A percentile compares a stretch with the other conserved stretches of the same genome.
phyloP scores from a whole-genome alignment of 2,329 filamentous ascomycete genomes.

The Lecanicillium sp. region DNA sequence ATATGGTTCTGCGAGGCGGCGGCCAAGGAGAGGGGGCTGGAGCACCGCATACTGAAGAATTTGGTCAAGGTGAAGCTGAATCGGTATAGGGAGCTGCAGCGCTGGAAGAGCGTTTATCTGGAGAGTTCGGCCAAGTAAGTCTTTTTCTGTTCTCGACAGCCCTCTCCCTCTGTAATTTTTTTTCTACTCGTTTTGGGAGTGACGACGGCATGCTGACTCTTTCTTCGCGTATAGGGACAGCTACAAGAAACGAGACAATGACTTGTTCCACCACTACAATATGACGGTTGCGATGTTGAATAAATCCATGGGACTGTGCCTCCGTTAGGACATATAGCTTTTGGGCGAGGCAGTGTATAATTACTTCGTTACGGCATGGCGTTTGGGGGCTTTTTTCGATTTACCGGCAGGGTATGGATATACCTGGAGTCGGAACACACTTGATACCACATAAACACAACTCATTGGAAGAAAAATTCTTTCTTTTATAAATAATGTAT shows the following conservation, averaged over 20 bases:
- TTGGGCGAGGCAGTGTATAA: neutral
- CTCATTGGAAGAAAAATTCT: too few species aligned
- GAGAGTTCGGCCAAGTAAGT: slow-evolving; percentile 19
- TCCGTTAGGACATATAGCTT: slow-evolving; percentile 33
- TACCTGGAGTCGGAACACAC: too few species aligned
- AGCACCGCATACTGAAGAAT: slow-evolving; percentile 67
- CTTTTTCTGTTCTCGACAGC: neutral
- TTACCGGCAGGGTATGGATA: too few species aligned
- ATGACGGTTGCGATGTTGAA: slow-evolving; percentile 68
- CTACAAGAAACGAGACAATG: slow-evolving; percentile 14
- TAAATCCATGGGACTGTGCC: slow-evolving; percentile 60
- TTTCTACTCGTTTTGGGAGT: too few species aligned
- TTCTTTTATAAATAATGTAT: too few species aligned
- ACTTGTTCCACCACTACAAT: slow-evolving; percentile 54
- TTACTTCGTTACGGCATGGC: neutral
- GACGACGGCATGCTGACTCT: too few species aligned
- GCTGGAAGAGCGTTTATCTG: slow-evolving; percentile 14
- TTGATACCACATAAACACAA: too few species aligned
- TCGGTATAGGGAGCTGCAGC: slow-evolving; percentile 8
- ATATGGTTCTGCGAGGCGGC: slow-evolving; percentile 64
- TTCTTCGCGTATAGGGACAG: slow-evolving; percentile 10
- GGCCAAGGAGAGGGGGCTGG: slow-evolving; percentile 53
- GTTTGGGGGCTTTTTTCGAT: too few species aligned
- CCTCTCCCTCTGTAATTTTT: too few species aligned
- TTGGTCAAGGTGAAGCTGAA: slow-evolving; percentile 35